Percentiles rank a stretch among this genome's conserved stretches.
Conservation (phyloP, 2,329 filamentous ascomycete species). For the Pseudogymnoascus sp. region DNA sequence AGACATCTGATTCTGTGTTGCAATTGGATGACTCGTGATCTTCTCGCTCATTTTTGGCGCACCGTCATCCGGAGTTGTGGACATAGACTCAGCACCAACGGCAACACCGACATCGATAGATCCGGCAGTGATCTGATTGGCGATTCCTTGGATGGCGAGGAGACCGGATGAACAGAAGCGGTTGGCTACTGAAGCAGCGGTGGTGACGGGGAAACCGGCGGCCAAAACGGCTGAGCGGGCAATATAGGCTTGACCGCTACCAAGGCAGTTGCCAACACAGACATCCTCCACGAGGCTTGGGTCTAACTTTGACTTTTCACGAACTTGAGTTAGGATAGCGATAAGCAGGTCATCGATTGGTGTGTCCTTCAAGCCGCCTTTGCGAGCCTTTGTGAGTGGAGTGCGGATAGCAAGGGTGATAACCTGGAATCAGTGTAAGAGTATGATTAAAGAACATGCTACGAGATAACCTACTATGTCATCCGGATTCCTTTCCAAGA, state of each 20-base stretch:
- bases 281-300: slow-evolving; percentile 83
- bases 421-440: slow-evolving; percentile 39
- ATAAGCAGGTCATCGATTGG: slow-evolving; percentile 74
- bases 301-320: slow-evolving; percentile 56
- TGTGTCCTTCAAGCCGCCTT: slow-evolving; percentile 92
- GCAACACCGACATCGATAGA: slow-evolving; percentile 94
- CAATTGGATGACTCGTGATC: slow-evolving; percentile 67
- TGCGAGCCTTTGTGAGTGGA: slow-evolving; percentile 82
- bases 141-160: slow-evolving; percentile 85
- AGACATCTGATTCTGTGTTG: slow-evolving; percentile 90
- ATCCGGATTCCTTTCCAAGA: slow-evolving; percentile 76
- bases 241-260: slow-evolving; percentile 89
- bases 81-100: slow-evolving; percentile 94
- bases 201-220: slow-evolving; percentile 77
- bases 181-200: slow-evolving; percentile 79
- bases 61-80: slow-evolving; percentile 68
- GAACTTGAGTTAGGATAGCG: slow-evolving; percentile 62
- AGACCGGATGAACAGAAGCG: slow-evolving; percentile 90
- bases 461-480: slow-evolving; percentile 55
- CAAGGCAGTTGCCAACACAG: slow-evolving; percentile 81
- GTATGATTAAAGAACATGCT: slow-evolving; percentile 44
- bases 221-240: slow-evolving; percentile 80
- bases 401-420: slow-evolving; percentile 86
- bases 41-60: slow-evolving; percentile 83
- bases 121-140: slow-evolving; percentile 80